These are phyloP conservation scores for Malbranchea cinnamomea DNA, from an alignment of 2,329 filamentous ascomycete genomes.

Conservation along the genomic window DNA sequence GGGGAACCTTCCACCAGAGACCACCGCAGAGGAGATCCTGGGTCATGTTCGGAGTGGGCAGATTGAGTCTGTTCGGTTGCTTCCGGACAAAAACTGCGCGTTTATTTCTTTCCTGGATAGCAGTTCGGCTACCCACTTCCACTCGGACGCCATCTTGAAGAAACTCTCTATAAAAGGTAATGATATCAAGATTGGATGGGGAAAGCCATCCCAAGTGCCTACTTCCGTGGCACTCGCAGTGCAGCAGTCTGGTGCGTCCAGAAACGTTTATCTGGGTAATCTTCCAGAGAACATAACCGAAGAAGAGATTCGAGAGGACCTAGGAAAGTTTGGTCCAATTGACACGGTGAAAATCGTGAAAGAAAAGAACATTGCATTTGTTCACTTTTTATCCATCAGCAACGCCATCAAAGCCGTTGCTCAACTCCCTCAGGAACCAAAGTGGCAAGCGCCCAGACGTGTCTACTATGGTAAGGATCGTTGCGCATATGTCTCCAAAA, in stretches of 20 bases:
- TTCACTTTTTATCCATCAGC: conserved; percentile 93
- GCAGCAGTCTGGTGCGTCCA: conserved; percentile 89
- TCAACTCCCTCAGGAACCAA: conserved; percentile 86
- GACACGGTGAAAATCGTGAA: conserved; percentile 96
- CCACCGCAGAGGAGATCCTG: conserved; percentile 87
- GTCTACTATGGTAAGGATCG: conserved; percentile 99
- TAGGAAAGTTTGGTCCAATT: conserved; percentile 91
- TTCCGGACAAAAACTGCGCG: conserved; percentile 98
- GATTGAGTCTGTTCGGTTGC: conserved; percentile 93
- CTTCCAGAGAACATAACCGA: conserved; percentile 79
- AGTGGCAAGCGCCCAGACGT: conserved; percentile 89
- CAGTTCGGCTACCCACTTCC: conserved; percentile 95
- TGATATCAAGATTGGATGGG: conserved; percentile 99
- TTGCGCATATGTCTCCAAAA: conserved; percentile 98
- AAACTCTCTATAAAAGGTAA: conserved; percentile 97
- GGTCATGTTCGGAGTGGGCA: conserved; percentile 93
- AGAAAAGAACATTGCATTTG: conserved; percentile 95
- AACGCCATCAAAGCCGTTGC: conserved; percentile 97
- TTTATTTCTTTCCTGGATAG: conserved; percentile 99
- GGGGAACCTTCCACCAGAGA: conserved; percentile 97
- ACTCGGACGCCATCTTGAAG: conserved; percentile 98
- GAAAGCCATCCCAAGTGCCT: conserved; percentile 93
- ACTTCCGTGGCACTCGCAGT: conserved; percentile 95
- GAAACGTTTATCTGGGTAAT: conserved; percentile 94
- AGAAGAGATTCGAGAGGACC: conserved; percentile 82